These are phyloP conservation scores for Trypanosomatidae sp. DNA, from an alignment of 208 protist genomes.

Conservation along the genomic window DNA sequence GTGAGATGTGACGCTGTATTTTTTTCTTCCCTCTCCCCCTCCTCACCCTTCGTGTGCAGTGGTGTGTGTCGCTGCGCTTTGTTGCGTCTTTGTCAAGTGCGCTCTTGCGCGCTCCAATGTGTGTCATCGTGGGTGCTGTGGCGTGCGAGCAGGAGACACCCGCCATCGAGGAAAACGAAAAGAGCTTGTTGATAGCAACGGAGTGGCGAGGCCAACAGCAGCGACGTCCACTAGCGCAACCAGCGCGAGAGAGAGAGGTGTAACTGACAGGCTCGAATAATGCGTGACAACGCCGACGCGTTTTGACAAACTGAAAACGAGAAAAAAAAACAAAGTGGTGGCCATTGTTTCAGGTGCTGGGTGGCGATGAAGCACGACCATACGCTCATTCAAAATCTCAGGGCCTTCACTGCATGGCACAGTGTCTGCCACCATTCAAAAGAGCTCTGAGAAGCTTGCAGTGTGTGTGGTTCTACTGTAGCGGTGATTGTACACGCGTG, in stretches of 20 bases:
- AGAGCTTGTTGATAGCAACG: neutral
- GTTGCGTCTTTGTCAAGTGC: neutral
- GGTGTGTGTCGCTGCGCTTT: neutral
- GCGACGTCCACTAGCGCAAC: neutral
- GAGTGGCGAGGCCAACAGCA: neutral
- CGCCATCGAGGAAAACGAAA: neutral
- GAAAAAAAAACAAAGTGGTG: neutral
- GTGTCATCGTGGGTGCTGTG: neutral
- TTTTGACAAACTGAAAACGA: conserved; percentile 4
- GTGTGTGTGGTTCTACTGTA: neutral
- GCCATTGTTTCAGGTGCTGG: neutral
- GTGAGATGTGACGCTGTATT: neutral
- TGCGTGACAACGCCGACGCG: neutral
- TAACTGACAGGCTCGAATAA: conserved; percentile 5
- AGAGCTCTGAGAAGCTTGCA: neutral
- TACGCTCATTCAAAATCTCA: neutral
- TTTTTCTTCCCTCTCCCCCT: too few species aligned
- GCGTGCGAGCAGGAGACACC: neutral
- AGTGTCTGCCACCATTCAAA: neutral
- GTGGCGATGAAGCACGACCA: neutral
- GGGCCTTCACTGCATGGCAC: neutral
- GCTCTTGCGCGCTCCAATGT: neutral
- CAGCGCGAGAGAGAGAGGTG: neutral
- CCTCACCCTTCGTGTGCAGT: neutral
- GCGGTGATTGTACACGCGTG: too few species aligned